phyloP scores from a whole-genome alignment of 73 alveolate species.

The Urostyla sp. region DNA sequence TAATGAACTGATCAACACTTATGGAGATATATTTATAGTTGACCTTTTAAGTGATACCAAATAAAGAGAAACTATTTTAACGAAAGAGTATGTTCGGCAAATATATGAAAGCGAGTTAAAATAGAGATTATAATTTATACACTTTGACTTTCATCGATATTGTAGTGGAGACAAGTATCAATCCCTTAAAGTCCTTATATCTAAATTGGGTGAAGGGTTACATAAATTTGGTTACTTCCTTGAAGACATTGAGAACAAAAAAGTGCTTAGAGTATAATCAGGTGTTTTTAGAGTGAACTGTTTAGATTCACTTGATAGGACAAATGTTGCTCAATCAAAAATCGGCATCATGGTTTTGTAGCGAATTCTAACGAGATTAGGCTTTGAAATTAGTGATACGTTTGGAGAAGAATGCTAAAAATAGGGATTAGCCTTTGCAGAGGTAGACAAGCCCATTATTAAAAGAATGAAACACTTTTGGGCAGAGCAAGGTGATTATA shows the following conservation, averaged over 20 bases:
- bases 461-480: slow-evolving; percentile 75
- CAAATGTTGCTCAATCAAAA: slow-evolving; percentile 80
- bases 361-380: slow-evolving; percentile 12
- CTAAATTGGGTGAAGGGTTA: slow-evolving; percentile 50
- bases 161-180: slow-evolving; percentile 61
- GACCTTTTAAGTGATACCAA: slow-evolving; percentile 56
- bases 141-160: slow-evolving; percentile 70
- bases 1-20: slow-evolving; percentile 26
- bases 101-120: slow-evolving; percentile 30
- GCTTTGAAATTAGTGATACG: slow-evolving; percentile 17
- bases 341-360: slow-evolving; percentile 61
- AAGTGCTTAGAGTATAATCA: slow-evolving; percentile 56
- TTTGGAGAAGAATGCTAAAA: slow-evolving; percentile 46
- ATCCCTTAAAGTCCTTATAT: slow-evolving; percentile 42
- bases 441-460: slow-evolving; percentile 27
- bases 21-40: slow-evolving; percentile 38
- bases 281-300: slow-evolving; percentile 82
- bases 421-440: slow-evolving; percentile 43
- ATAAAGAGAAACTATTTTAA: slow-evolving; percentile 53
- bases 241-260: slow-evolving; percentile 53
- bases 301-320: slow-evolving; percentile 81
- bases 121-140: slow-evolving; percentile 49
- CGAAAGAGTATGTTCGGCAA: slow-evolving; percentile 54
- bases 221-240: slow-evolving; percentile 56
- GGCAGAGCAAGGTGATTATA: slow-evolving; percentile 89